These are phyloP conservation scores for Climacium dendroides DNA, from an alignment of 225 moss, liverwort and hornwort genomes.

Conservation along the genomic window DNA sequence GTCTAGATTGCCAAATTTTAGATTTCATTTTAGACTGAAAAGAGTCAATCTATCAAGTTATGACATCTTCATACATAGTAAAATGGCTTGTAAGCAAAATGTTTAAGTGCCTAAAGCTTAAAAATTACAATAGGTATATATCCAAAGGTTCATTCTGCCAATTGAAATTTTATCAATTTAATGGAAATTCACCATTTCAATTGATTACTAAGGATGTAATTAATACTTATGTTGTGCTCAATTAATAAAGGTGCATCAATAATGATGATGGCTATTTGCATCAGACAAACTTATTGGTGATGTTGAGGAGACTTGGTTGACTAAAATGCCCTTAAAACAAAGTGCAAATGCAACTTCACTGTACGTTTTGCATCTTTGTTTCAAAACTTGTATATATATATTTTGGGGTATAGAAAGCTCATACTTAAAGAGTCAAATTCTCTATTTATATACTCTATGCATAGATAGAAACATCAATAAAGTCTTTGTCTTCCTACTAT, in stretches of 20 bases:
- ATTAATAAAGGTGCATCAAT: not conserved
- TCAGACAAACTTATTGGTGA: not conserved
- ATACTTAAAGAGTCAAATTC: not conserved
- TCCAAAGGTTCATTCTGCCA: not conserved
- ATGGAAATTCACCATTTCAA: not conserved
- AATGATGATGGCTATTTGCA: not conserved
- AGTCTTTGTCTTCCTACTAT: not conserved
- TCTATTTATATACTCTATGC: not conserved
- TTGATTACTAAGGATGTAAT: not conserved
- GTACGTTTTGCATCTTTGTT: not conserved
- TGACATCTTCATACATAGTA: not conserved
- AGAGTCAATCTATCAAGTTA: not conserved
- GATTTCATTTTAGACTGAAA: not conserved
- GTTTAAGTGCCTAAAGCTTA: not conserved
- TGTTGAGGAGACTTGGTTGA: not conserved
- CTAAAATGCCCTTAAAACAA: not conserved
- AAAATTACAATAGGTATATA: not conserved
- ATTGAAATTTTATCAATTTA: not conserved
- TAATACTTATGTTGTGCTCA: not conserved
- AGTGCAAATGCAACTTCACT: not conserved
- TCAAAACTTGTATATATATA: not conserved
- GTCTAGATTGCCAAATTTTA: not conserved
- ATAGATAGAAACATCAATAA: not conserved
- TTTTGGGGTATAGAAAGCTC: no score
- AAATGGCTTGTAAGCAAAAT: not conserved